These are phyloP conservation scores for Hypsizygus ulmarius DNA, from an alignment of 1,284 basidiomycete genomes.

Conservation along the genomic window DNA sequence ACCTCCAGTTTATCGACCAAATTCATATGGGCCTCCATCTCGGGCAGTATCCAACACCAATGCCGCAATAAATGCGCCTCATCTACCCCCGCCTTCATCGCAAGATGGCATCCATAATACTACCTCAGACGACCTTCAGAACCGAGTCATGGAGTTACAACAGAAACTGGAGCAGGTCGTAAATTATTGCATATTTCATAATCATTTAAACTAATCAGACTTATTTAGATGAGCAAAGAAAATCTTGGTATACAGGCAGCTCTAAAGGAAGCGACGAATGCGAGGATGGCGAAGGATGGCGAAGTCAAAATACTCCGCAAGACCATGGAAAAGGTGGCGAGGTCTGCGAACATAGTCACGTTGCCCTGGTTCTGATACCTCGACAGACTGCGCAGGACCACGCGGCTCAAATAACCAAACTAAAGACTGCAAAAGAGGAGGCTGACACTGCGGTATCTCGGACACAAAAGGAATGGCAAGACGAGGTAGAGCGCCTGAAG, in stretches of 20 bases:
- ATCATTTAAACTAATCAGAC: not conserved
- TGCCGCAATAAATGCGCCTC: not conserved
- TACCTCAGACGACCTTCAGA: slow-evolving; percentile 6
- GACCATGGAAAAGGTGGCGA: slow-evolving; percentile 52
- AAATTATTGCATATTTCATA: not conserved
- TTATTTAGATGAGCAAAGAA: slow-evolving; percentile 45
- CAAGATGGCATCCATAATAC: not conserved
- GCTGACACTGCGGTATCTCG: slow-evolving; percentile 52
- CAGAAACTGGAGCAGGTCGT: slow-evolving; percentile 48
- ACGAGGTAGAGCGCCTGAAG: slow-evolving; percentile 66
- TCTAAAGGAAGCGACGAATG: slow-evolving; percentile 47
- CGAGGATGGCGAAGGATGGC: slow-evolving; percentile 52
- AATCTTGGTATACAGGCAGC: slow-evolving; percentile 44
- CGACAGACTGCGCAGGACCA: slow-evolving; percentile 59
- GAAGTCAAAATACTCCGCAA: slow-evolving; percentile 60
- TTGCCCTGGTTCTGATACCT: slow-evolving; percentile 1
- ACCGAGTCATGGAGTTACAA: slow-evolving; percentile 34
- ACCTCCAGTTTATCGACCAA: slow-evolving; percentile 1
- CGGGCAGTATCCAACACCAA: not conserved
- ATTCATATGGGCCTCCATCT: not conserved
- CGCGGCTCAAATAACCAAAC: slow-evolving; percentile 50
- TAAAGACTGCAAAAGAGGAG: slow-evolving; percentile 60
- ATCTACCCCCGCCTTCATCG: not conserved
- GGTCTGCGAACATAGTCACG: not conserved
- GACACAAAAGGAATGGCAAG: slow-evolving; percentile 57